phyloP scores from a whole-genome alignment of 495 filamentous ascomycete species.

The Penicillium turbatum region DNA sequence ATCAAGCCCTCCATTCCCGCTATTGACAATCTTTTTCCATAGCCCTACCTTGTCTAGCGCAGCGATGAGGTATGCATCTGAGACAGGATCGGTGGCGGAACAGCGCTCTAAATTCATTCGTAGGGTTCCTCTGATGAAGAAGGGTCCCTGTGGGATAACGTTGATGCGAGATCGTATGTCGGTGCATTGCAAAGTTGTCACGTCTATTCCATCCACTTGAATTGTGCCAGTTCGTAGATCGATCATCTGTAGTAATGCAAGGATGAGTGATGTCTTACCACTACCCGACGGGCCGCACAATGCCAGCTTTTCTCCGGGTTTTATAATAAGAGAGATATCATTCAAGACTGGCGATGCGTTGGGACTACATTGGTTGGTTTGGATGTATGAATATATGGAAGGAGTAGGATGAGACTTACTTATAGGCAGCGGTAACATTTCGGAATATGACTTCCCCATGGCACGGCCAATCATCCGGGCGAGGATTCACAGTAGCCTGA shows the following conservation, averaged over 20 bases:
- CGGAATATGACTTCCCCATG: conserved; percentile 7
- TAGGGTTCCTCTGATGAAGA: not conserved
- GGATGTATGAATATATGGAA: not conserved
- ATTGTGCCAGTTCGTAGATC: not conserved
- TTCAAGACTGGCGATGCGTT: not conserved
- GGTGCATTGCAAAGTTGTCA: not conserved
- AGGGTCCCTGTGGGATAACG: not conserved
- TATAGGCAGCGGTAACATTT: conserved; percentile 7
- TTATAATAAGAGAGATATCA: not conserved
- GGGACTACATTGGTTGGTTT: not conserved
- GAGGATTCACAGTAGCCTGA: not conserved
- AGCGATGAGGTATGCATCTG: conserved; percentile 7
- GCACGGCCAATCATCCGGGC: not conserved
- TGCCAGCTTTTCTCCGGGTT: not conserved
- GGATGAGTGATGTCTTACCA: not conserved
- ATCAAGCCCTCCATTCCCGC: conserved; percentile 13
- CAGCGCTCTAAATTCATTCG: not conserved
- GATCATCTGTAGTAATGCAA: not conserved
- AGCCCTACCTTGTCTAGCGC: conserved; percentile 14
- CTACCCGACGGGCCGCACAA: not conserved
- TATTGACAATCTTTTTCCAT: conserved; percentile 27
- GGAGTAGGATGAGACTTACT: not conserved
- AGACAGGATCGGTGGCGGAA: not conserved
- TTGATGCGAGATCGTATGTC: not conserved
- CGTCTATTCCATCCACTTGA: not conserved